Percentiles rank a stretch among this genome's conserved stretches.
phyloP scores from a whole-genome alignment of 306 rosid genomes.

The Vigna nakashimae region DNA sequence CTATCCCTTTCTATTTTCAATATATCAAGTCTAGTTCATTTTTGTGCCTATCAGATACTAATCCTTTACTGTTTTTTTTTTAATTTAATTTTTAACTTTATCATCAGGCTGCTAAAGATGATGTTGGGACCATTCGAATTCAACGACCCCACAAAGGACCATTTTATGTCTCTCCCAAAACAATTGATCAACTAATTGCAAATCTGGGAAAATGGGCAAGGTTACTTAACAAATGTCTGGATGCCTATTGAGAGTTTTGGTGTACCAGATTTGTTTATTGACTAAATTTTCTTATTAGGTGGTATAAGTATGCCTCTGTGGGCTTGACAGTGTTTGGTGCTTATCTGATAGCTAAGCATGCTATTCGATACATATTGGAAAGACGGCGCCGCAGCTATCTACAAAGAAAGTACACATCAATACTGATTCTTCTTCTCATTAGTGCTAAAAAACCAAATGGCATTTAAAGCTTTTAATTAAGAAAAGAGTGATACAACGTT shows the following conservation, averaged over 20 bases:
- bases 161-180: constrained; percentile 88
- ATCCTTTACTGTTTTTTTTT: neutral
- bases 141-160: constrained; percentile 97
- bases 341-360: constrained; percentile 82
- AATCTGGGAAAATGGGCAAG: constrained; percentile 99
- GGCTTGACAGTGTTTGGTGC: constrained; percentile 84
- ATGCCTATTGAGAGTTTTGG: constrained; percentile 16
- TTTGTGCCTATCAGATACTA: constrained; percentile 15
- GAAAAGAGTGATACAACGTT: constrained; percentile 9
- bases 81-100: constrained; percentile 38
- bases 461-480: constrained; percentile 11
- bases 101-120: constrained; percentile 92
- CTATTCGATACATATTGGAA: constrained; percentile 72
- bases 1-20: constrained; percentile 30
- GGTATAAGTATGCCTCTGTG: constrained; percentile 90
- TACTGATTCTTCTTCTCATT: constrained; percentile 43
- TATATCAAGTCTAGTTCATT: constrained; percentile 14
- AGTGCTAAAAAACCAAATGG: constrained; percentile 39
- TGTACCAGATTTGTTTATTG: constrained; percentile 30
- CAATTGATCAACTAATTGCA: constrained; percentile 88
- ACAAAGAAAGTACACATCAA: constrained; percentile 67
- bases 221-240: constrained; percentile 50
- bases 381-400: constrained; percentile 70
- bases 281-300: constrained; percentile 61
- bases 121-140: constrained; percentile 79